Base-by-base conservation (phyloP, 2,329 filamentous ascomycete genomes). In the Exophiala xenobiotica region DNA sequence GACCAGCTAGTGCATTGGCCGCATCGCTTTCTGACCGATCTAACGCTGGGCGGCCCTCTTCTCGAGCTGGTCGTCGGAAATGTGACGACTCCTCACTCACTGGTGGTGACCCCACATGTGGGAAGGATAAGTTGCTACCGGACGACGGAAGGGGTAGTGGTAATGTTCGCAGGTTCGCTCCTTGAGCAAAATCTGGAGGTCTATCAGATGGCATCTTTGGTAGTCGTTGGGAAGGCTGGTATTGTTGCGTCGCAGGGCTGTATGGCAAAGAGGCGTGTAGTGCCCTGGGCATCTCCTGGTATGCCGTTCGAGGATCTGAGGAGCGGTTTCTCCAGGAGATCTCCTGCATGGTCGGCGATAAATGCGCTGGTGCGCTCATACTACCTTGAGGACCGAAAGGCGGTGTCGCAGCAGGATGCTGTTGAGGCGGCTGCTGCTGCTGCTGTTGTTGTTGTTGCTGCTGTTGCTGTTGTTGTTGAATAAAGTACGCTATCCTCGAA, bases 1-100 rank as follows among this genome's bases (percentile, higher is more conserved):
- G 49, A 9, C 53, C 59, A 16, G 60, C 60, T 20, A 61, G 46
- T 8, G 59, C 50, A 31, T 38, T 58, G 14, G 57, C 57, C 11
- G 60, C 60, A 41, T 63, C 59, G 45, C 49, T 61, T 40, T 60
- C 59, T 19, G 57, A 58, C 9, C 50, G 43, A 12, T 57, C 54
- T 9, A 59, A 20, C 3, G 27, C 42, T 6, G 51, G 22, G 35
- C 49, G 46, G 18, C 18, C 24, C 9, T 54, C 53, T 11, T 54
- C 52, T 39, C 18, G 45, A 11, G 26, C 46, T 26, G 54, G 45
- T 18, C 26, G 50, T 7, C 56, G 50, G n/a, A 49, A 43, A 14
- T 47, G 27, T 16, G 49, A 27, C 14, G 51, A 16, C 22, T 55
- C 51, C 12, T 35, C 48, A 8, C 29, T 23, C 22, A 47, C 8